These are phyloP conservation scores for Ceratobasidium sp. DNA, from an alignment of 1,284 basidiomycete species.

Conservation along the genomic window DNA sequence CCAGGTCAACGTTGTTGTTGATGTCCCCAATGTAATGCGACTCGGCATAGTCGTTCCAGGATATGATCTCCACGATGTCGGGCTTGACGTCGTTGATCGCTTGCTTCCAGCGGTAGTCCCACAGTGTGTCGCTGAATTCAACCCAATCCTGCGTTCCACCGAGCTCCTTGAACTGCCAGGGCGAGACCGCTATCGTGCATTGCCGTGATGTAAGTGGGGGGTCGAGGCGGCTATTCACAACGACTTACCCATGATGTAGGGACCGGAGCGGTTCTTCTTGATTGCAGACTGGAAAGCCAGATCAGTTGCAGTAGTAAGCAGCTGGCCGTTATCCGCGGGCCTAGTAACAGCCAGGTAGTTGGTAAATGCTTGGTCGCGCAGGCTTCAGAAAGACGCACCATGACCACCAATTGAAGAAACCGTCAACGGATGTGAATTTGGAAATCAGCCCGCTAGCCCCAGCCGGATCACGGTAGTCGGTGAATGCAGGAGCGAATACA, in stretches of 20 bases:
- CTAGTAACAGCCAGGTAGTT: conserved; percentile 42
- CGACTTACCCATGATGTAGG: conserved; percentile 55
- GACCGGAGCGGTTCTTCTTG: conserved; percentile 48
- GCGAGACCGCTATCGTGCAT: conserved; percentile 53
- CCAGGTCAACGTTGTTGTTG: conserved; percentile 52
- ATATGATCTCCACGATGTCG: conserved; percentile 58
- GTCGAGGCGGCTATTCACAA: conserved; percentile 19
- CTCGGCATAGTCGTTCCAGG: conserved; percentile 46
- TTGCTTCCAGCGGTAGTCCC: conserved; percentile 53
- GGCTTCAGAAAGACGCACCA: conserved; percentile 48
- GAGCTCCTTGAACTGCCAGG: conserved; percentile 62
- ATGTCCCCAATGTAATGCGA: conserved; percentile 52
- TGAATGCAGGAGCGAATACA: conserved; percentile 54
- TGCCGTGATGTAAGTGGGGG: conserved; percentile 44
- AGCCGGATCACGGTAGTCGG: conserved; percentile 51
- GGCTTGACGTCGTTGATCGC: conserved; percentile 54
- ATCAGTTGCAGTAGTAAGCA: conserved; percentile 53
- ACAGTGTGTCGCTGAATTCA: conserved; percentile 54
- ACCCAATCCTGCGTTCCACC: conserved; percentile 54
- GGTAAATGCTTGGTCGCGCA: neutral
- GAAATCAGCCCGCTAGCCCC: conserved; percentile 49
- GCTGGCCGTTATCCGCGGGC: conserved; percentile 51
- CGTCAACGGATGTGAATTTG: conserved; percentile 53
- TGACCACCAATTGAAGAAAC: conserved; percentile 57
- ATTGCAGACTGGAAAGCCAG: conserved; percentile 49